These are phyloP conservation scores for Candida broadrunensis DNA, from an alignment of 805 yeast genomes.

Conservation along the genomic window DNA sequence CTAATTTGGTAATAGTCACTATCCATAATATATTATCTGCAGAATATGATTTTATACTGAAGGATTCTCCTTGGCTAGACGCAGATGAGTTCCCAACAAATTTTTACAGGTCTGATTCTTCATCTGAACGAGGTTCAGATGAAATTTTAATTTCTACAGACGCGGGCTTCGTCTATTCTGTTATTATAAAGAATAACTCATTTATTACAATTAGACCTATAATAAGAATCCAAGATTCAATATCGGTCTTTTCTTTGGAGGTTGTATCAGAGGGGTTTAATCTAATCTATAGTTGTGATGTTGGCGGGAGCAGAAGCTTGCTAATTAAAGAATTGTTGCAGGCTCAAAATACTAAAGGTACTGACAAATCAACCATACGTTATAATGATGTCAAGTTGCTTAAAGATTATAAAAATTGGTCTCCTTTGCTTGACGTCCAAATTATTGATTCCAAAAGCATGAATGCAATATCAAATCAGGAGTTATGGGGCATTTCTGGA, in stretches of 20 bases:
- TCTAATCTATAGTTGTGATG: conserved; percentile 39
- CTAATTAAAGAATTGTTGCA: conserved; percentile 19
- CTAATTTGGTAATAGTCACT: conserved; percentile 31
- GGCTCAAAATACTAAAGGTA: conserved; percentile 7
- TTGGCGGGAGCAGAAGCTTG: conserved; percentile 36
- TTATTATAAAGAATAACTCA: conserved; percentile 17
- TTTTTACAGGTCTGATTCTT: conserved; percentile 23
- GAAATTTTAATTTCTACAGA: conserved; percentile 33
- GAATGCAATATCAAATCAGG: conserved; percentile 22
- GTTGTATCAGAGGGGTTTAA: conserved; percentile 12
- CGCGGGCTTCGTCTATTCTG: conserved; percentile 29
- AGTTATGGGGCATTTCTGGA: conserved; percentile 43
- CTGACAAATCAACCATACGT: conserved; percentile 2
- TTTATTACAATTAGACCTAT: conserved; percentile 23
- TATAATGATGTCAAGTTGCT: conserved; percentile 22
- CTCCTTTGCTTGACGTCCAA: conserved; percentile 43
- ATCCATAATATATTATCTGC: conserved; percentile 48
- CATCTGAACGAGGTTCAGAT: conserved; percentile 12
- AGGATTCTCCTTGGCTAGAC: conserved; percentile 12
- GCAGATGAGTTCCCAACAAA: conserved; percentile 37
- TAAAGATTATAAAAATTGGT: conserved; percentile 42
- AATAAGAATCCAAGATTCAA: conserved; percentile 31
- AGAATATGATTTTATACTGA: conserved; percentile 30
- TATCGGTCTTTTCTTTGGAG: conserved; percentile 31
- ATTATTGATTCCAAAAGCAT: conserved; percentile 20